These are phyloP conservation scores for Cochlearia excelsa DNA, from an alignment of 345 rosid genomes.

Conservation along the genomic window DNA sequence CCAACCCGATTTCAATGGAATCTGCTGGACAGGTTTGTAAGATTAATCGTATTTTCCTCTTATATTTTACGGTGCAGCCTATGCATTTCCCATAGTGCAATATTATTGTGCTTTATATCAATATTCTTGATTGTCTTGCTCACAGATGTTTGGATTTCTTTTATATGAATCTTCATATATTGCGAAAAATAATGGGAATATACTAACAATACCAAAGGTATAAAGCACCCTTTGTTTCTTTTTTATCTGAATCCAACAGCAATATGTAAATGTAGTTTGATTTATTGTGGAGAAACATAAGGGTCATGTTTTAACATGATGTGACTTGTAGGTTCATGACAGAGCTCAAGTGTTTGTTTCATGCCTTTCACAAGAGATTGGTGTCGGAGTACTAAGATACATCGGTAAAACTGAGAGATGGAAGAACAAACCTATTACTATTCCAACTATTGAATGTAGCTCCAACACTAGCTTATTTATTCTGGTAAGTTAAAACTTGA, in stretches of 20 bases:
- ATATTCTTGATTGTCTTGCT: neutral
- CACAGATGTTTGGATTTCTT: conserved; percentile 85
- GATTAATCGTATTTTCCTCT: neutral
- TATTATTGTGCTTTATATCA: neutral
- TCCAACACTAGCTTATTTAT: conserved; percentile 58
- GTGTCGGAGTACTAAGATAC: conserved; percentile 44
- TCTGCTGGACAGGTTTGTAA: conserved; percentile 65
- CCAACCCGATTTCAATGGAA: conserved; percentile 76
- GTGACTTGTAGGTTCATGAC: conserved; percentile 69
- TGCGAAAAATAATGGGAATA: conserved; percentile 43
- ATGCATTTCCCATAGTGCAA: conserved; percentile 12
- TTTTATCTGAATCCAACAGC: conserved; percentile 10
- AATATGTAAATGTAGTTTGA: neutral
- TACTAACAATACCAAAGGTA: conserved; percentile 69
- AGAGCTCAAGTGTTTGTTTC: conserved; percentile 79
- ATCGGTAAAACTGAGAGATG: conserved; percentile 67
- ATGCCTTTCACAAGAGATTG: conserved; percentile 44
- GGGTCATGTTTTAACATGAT: conserved; percentile 13
- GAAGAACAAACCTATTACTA: conserved; percentile 56
- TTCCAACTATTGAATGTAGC: conserved; percentile 55
- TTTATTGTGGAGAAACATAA: neutral
- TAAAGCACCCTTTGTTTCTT: conserved; percentile 2
- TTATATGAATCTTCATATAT: conserved; percentile 59
- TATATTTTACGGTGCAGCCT: neutral
- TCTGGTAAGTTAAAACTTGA: conserved; percentile 48